A percentile compares a stretch with the other conserved stretches of the same genome.
Conservation (phyloP, 164 flowering plant genomes). For the Tetrastigma voinierianum region DNA sequence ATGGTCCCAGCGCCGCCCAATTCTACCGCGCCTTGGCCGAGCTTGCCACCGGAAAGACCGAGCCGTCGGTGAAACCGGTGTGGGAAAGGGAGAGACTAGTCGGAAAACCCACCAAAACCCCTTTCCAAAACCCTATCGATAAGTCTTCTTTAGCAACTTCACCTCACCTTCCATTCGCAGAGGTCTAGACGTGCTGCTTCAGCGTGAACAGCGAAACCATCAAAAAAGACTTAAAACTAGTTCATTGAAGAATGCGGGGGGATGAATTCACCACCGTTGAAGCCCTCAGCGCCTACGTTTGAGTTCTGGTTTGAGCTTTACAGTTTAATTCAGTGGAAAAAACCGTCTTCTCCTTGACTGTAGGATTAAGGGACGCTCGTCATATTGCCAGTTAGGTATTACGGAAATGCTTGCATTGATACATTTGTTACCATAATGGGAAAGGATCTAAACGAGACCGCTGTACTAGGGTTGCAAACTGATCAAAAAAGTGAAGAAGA, state of each 20-base stretch:
- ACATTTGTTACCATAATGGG: slow-evolving; percentile 14
- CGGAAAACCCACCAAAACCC: background rate
- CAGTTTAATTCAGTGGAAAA: slow-evolving; percentile 19
- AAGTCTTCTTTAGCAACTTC: slow-evolving; percentile 19
- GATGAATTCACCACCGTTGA: slow-evolving; percentile 25
- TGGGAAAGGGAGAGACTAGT: slow-evolving; percentile 28
- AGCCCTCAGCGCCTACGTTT: slow-evolving; percentile 26
- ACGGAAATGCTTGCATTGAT: slow-evolving; percentile 29
- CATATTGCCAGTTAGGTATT: slow-evolving; percentile 29
- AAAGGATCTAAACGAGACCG: slow-evolving; percentile 21
- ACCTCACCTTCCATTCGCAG: slow-evolving; percentile 20
- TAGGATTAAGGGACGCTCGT: slow-evolving; percentile 17
- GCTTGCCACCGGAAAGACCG: slow-evolving; percentile 20
- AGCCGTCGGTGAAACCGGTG: slow-evolving; percentile 25
- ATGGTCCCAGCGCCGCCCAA: slow-evolving; percentile 36
- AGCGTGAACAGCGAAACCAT: slow-evolving; percentile 12
- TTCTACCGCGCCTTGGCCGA: slow-evolving; percentile 29
- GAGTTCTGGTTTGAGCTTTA: slow-evolving; percentile 29
- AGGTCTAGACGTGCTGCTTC: slow-evolving; percentile 22
- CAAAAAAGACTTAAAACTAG: slow-evolving; percentile 21
- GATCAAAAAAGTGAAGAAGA: slow-evolving; percentile 26
- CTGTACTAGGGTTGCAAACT: slow-evolving; percentile 15
- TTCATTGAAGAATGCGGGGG: slow-evolving; percentile 18
- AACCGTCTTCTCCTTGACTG: slow-evolving; percentile 9
- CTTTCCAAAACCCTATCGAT: background rate